A percentile compares a stretch with the other conserved stretches of the same genome.
phyloP scores from a whole-genome alignment of 768 basidiomycete species.

The Trametopsis cervina region DNA sequence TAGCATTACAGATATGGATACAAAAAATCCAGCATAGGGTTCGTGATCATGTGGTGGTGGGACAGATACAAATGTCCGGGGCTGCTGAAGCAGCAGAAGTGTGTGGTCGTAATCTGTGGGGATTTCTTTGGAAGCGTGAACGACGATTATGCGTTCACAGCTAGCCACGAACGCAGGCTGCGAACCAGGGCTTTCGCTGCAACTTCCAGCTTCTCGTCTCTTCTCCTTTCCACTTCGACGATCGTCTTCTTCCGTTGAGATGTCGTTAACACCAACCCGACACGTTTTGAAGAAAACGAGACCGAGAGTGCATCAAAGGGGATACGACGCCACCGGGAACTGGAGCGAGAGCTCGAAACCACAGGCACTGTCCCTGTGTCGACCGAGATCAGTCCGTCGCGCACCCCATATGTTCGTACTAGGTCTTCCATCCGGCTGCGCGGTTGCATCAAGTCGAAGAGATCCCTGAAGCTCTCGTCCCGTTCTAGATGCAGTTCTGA shows the following conservation, averaged over 20 bases:
- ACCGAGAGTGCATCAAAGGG: slow-evolving; percentile 32
- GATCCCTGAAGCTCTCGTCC: slow-evolving; percentile 69
- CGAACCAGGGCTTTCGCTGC: slow-evolving; percentile 45
- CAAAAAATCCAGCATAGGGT: too few species aligned
- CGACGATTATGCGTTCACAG: neutral
- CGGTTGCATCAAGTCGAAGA: slow-evolving; percentile 75
- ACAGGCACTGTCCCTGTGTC: neutral
- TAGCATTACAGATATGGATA: too few species aligned
- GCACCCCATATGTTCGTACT: slow-evolving; percentile 37
- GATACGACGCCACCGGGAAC: slow-evolving; percentile 12
- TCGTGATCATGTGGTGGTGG: too few species aligned
- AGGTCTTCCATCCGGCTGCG: slow-evolving; percentile 73
- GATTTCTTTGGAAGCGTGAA: too few species aligned
- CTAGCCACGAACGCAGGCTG: slow-evolving; percentile 40
- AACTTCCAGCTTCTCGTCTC: slow-evolving; percentile 51
- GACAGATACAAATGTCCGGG: too few species aligned
- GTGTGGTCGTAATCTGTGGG: too few species aligned
- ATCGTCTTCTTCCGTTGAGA: slow-evolving; percentile 42
- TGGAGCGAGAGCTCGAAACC: neutral
- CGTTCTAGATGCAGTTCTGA: slow-evolving; percentile 67
- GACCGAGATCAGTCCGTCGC: slow-evolving; percentile 27
- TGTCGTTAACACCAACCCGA: slow-evolving; percentile 29
- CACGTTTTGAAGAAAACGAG: slow-evolving; percentile 33
- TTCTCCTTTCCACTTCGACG: slow-evolving; percentile 41
- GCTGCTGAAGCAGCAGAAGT: too few species aligned